Conservation (phyloP, 75 land plant species). For the Sequoiadendron giganteum region DNA sequence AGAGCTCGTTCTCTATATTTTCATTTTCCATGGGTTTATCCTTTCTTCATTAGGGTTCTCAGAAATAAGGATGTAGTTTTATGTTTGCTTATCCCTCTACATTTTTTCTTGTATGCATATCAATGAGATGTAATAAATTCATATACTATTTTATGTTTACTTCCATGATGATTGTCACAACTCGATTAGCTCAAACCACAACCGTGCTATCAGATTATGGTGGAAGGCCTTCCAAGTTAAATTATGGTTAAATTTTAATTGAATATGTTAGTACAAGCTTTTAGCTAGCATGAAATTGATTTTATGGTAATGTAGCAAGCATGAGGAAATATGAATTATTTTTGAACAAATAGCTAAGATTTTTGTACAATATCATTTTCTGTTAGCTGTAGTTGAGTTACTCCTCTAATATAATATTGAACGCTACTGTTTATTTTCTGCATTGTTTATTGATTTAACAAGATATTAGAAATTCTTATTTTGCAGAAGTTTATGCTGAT, state of each 20-base stretch:
- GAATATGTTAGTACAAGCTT: neutral
- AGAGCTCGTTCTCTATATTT: too few species aligned
- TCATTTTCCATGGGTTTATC: too few species aligned
- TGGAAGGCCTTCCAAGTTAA: neutral
- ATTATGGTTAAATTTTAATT: neutral
- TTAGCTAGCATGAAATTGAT: neutral
- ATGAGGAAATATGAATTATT: neutral
- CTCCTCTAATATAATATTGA: conserved; percentile 1
- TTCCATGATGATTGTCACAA: neutral
- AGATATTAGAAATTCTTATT: neutral
- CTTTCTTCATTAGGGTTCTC: too few species aligned
- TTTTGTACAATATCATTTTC: neutral
- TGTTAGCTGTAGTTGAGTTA: neutral
- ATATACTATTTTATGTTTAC: neutral
- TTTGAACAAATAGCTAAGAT: neutral
- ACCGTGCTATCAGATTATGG: neutral
- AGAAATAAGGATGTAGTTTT: neutral
- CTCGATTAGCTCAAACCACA: neutral
- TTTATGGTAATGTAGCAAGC: neutral
- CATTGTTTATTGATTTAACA: neutral
- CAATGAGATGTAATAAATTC: neutral
- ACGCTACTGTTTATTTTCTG: neutral
- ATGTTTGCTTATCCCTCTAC: neutral
- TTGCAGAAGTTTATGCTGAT: conserved; percentile 86
- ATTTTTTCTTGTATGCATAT: neutral